These are phyloP conservation scores for Penicillium macrosclerotiorum DNA, from an alignment of 495 filamentous ascomycete species.

Conservation along the genomic window DNA sequence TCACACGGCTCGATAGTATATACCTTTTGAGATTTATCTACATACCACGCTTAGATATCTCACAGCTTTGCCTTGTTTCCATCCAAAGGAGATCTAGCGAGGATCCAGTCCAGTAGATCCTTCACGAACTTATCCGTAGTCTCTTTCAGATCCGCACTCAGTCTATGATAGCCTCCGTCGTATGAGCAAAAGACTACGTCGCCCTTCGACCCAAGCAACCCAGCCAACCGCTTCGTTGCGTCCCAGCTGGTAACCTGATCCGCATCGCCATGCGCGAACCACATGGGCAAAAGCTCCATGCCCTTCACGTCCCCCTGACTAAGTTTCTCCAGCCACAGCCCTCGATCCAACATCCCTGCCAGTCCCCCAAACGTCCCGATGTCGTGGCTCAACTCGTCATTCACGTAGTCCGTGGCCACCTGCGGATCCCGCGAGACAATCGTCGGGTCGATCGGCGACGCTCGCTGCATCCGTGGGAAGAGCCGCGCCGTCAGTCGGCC, in stretches of 20 bases:
- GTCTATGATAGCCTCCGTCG: constrained; percentile 71
- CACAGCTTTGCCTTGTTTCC: constrained; percentile 12
- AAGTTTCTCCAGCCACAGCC: constrained; percentile 23
- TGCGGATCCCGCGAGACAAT: constrained; percentile 61
- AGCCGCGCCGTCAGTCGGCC: constrained; percentile 65
- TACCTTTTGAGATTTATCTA: too few species aligned
- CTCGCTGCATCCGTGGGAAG: constrained; percentile 55
- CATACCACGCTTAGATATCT: background rate
- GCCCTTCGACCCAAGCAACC: constrained; percentile 44
- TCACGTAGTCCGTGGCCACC: constrained; percentile 34
- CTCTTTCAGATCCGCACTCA: constrained; percentile 69
- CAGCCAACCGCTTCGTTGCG: constrained; percentile 59
- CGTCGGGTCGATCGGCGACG: constrained; percentile 52
- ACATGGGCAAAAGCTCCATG: constrained; percentile 37
- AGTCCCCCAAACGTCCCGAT: constrained; percentile 77
- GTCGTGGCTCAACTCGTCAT: constrained; percentile 70
- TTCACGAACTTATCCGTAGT: constrained; percentile 59
- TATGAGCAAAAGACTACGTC: constrained; percentile 72
- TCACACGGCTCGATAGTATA: too few species aligned
- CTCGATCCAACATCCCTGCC: constrained; percentile 70
- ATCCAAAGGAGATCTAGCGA: background rate
- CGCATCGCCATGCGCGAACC: constrained; percentile 64
- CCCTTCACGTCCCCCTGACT: background rate
- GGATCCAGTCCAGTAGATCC: constrained; percentile 67
- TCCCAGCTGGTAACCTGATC: constrained; percentile 66